phyloP scores from a whole-genome alignment of 768 basidiomycete genomes.

The Amanita inopinata region DNA sequence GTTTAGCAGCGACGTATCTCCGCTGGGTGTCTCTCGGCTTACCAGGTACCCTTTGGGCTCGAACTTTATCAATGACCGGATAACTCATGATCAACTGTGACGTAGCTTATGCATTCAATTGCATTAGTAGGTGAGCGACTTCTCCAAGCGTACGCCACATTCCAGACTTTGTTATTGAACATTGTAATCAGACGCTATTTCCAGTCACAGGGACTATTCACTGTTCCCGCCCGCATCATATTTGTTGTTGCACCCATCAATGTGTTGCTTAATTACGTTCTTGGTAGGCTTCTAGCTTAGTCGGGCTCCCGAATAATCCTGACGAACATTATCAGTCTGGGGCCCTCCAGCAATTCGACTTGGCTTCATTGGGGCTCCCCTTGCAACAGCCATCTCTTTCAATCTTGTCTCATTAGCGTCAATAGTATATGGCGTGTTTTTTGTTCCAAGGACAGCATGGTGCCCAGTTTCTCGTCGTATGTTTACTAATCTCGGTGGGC shows the following conservation, averaged over 20 bases:
- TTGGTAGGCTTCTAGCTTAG: constrained; percentile 41
- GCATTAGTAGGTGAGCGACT: constrained; percentile 31
- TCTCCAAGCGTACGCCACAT: constrained; percentile 11
- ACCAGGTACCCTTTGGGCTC: constrained; percentile 43
- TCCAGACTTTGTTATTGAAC: not conserved
- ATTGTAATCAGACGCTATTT: constrained; percentile 48
- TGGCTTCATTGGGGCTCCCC: constrained; percentile 88
- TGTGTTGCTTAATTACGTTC: constrained; percentile 67
- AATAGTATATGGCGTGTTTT: constrained; percentile 52
- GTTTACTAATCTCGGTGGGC: constrained; percentile 57
- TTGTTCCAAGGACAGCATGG: constrained; percentile 71
- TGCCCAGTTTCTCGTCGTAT: constrained; percentile 55
- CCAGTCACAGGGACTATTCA: constrained; percentile 81
- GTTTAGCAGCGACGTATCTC: constrained; percentile 67
- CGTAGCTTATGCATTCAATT: constrained; percentile 42
- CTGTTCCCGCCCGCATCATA: constrained; percentile 77
- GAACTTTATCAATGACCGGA: constrained; percentile 8
- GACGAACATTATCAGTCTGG: constrained; percentile 44
- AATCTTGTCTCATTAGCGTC: constrained; percentile 69
- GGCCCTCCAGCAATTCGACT: constrained; percentile 69
- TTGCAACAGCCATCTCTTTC: constrained; percentile 83
- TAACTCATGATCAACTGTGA: constrained; percentile 3
- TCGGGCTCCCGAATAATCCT: not conserved
- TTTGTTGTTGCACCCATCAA: constrained; percentile 82
- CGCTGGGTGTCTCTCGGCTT: constrained; percentile 70